Evolutionary conservation across 768 basidiomycete species (phyloP), one percentile per base, ranked within the genome.

Genomic region (Collybiopsis luxurians): DNA sequence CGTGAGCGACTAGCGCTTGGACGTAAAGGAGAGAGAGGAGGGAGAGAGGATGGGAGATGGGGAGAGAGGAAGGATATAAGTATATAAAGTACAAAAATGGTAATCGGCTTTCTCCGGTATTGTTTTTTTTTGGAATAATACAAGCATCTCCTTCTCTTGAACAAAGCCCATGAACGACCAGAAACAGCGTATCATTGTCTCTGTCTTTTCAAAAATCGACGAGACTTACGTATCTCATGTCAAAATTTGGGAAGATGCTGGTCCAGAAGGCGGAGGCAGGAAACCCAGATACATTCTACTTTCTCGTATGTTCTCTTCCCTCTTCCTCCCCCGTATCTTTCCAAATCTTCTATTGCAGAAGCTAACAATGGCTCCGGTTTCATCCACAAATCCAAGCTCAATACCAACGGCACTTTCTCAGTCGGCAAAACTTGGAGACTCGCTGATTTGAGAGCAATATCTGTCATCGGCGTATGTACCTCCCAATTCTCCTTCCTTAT

Each of bases 341-440:
- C 19, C 23, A 45, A 7, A 21, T 21, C 40, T 7, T 21, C 13
- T 51, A 27, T 48, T 44, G 19, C 65, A 90, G 89, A 86, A 74
- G 76, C 85, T 3, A 74, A 68, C 58, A 81, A 81, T 61, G 84
- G 85, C 24, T 72, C 76, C 46, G 87, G 87, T 1, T 84, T 86
- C 69, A 82, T 99, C 19, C 95, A 99, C 81, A 99, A 99, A 73
- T 94, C 95, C 1, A 98, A 98, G 74, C 75, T 92, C 61, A 98
- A 99, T 68, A 86, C 88, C 42, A 98, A 98, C 67, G 89, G 91
- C 31, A 83, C 92, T 0, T 98, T 96, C 72, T 97, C 94, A 7
- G 92, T 98, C 47, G 97, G 97, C 5, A 99, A 99, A 76, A 93
- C 96, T 1, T 99, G 97, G 97, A 81, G 76, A 58, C 73, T 98